These are phyloP conservation scores for Nematocida sp. DNA, from an alignment of 371 early-diverging fungal species.

Conservation along the genomic window DNA sequence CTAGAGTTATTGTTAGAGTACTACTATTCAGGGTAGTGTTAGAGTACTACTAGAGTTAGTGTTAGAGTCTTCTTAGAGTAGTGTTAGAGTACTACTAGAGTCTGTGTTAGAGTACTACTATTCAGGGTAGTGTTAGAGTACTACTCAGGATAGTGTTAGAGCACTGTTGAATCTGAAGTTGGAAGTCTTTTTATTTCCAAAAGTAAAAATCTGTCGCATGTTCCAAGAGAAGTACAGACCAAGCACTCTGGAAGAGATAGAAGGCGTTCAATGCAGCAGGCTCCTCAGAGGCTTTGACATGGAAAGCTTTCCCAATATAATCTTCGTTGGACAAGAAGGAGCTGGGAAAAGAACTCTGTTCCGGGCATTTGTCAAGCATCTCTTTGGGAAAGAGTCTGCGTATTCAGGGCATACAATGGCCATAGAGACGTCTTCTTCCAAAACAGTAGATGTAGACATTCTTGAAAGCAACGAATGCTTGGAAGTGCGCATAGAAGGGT, in stretches of 20 bases:
- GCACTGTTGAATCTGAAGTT: background rate
- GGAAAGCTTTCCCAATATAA: slow-evolving; percentile 73
- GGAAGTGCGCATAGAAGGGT: slow-evolving; percentile 67
- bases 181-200: background rate
- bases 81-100: too few species aligned
- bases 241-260: slow-evolving; percentile 72
- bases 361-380: slow-evolving; percentile 68
- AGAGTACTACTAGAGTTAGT: too few species aligned
- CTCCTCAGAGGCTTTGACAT: slow-evolving; percentile 71
- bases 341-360: slow-evolving; percentile 92
- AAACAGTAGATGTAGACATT: slow-evolving; percentile 72
- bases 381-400: slow-evolving; percentile 51
- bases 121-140: too few species aligned
- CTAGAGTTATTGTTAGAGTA: too few species aligned
- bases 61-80: too few species aligned
- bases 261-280: slow-evolving; percentile 71
- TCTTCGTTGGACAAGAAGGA: slow-evolving; percentile 89
- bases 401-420: slow-evolving; percentile 76
- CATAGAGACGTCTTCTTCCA: slow-evolving; percentile 72
- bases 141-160: too few species aligned
- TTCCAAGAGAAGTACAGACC: slow-evolving; percentile 80
- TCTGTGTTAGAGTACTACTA: too few species aligned
- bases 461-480: slow-evolving; percentile 61
- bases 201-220: too few species aligned
- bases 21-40: too few species aligned